Evolutionary conservation across 78 protist species (phyloP), one percentile per base, ranked within the genome.

Genomic region (Guillardia theta): DNA sequence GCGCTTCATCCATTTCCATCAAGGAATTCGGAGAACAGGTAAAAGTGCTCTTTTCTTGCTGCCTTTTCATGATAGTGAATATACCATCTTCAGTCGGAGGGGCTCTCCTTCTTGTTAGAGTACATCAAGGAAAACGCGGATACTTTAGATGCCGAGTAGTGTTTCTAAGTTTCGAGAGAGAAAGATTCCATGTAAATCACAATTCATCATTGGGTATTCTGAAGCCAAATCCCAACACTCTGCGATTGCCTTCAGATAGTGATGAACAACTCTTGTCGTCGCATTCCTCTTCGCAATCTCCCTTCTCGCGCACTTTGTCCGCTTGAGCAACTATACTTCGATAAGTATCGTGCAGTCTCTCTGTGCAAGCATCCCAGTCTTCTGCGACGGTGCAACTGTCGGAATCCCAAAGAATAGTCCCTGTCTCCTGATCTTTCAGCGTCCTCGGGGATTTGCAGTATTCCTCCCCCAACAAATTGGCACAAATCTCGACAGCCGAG

Each of bases 281-380:
- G 50, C 90, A 78, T 36, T 78, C 90, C 48, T 37, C 90, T 36
- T 78, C 90, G 50, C 90, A 78, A 36, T 78, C 90, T 18, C 90
- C 90, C 8, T 78, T 70, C 41, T 70, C 83, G 45, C 41, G 70
- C 70, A 30, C 70, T 58, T 30, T 6, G 70, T 58, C 70, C 27
- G 39, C 70, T 24, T 27, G 27, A 58, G 70, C 27, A 58, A 24
- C 6, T 58, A n/a, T n/a, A n/a, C n/a, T n/a, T n/a, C n/a, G n/a
- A n/a, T n/a, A n/a, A n/a, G n/a, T n/a, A n/a, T n/a, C n/a, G n/a
- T n/a, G n/a, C n/a, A n/a, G n/a, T n/a, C n/a, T n/a, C n/a, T n/a
- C n/a, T n/a, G n/a, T n/a, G n/a, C n/a, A n/a, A n/a, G n/a, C n/a
- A n/a, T n/a, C n/a, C n/a, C n/a, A n/a, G n/a, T n/a, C n/a, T n/a